phyloP scores from a whole-genome alignment of 176 grass and related monocot species.

The Leersia perrieri region DNA sequence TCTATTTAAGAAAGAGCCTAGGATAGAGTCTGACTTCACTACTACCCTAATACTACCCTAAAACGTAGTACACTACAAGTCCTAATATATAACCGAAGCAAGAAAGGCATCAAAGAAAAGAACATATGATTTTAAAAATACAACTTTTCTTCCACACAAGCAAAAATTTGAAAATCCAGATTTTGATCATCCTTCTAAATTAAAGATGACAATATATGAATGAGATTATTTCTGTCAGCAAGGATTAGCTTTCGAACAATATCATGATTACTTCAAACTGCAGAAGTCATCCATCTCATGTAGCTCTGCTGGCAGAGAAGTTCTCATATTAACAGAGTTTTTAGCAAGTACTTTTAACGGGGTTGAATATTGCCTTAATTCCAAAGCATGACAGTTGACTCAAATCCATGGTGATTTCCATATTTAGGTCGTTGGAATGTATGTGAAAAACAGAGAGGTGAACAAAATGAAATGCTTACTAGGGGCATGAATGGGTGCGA shows the following conservation, averaged over 20 bases:
- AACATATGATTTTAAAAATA: neutral
- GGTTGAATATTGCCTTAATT: neutral
- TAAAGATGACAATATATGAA: neutral
- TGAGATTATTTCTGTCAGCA: neutral
- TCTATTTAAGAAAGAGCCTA: too few species aligned
- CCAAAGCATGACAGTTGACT: neutral
- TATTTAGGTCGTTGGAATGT: neutral
- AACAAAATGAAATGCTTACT: slow-evolving; percentile 44
- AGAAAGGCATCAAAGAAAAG: neutral
- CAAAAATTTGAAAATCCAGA: neutral
- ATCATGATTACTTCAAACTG: slow-evolving; percentile 5
- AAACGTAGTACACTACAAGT: neutral
- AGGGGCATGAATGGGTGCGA: slow-evolving; percentile 58
- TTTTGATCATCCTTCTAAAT: neutral
- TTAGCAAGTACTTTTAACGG: neutral
- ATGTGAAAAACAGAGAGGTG: neutral
- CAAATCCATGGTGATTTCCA: neutral
- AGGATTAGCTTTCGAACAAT: neutral
- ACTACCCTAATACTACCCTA: too few species aligned
- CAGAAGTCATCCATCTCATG: neutral
- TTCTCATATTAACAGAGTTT: neutral
- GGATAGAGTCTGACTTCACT: too few species aligned
- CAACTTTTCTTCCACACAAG: neutral
- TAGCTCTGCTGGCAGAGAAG: neutral
- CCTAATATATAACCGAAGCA: too few species aligned